A percentile compares a stretch with the other conserved stretches of the same genome.
Conservation (phyloP, 2,329 filamentous ascomycete genomes). For the Berkeleyomyces basicola region DNA sequence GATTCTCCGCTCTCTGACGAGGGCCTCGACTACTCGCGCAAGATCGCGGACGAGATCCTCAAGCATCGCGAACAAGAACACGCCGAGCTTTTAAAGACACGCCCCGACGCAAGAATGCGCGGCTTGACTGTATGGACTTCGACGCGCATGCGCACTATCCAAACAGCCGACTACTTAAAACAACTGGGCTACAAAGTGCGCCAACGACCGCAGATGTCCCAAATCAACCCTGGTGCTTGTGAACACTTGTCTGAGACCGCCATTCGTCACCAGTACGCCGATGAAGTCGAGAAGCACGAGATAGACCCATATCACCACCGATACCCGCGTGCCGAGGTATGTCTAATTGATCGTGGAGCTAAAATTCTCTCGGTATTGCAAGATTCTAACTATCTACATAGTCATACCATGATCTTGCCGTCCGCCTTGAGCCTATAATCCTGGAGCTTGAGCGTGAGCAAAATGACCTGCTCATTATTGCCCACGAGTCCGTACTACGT, state of each 20-base stretch:
- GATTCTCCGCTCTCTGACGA: slow-evolving; percentile 72
- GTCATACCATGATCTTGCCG: slow-evolving; percentile 98
- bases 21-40: slow-evolving; percentile 63
- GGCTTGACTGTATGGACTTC: slow-evolving; percentile 90
- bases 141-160: slow-evolving; percentile 73
- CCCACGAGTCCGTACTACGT: slow-evolving; percentile 91
- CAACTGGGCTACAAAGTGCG: slow-evolving; percentile 69
- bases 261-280: slow-evolving; percentile 68
- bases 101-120: slow-evolving; percentile 50
- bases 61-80: slow-evolving; percentile 73
- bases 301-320: slow-evolving; percentile 92
- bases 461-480: slow-evolving; percentile 94
- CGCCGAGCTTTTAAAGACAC: slow-evolving; percentile 48
- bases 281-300: slow-evolving; percentile 86
- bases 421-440: slow-evolving; percentile 93
- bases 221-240: slow-evolving; percentile 90
- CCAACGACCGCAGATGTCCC: slow-evolving; percentile 90
- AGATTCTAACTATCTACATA: slow-evolving; percentile 22
- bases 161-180: slow-evolving; percentile 72
- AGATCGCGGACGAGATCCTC: slow-evolving; percentile 72
- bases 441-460: slow-evolving; percentile 92
- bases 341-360: slow-evolving; percentile 12
- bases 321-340: slow-evolving; percentile 82
- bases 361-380: neutral
- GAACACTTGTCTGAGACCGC: slow-evolving; percentile 78